Conservation (phyloP, 176 grass and related monocot genomes). For the Echinochloa phyllopogon region DNA sequence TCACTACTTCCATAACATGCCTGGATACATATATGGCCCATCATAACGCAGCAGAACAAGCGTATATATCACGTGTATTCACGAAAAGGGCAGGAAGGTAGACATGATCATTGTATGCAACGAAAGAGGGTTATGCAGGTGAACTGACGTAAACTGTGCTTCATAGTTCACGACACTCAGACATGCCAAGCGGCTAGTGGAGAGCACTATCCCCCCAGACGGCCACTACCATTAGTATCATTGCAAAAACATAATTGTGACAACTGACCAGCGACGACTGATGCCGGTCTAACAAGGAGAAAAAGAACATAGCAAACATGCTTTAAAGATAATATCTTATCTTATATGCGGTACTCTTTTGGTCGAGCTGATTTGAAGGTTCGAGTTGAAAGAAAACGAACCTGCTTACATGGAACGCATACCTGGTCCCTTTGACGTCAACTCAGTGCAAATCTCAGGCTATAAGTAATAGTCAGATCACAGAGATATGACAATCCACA, state of each 20-base stretch:
- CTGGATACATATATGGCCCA: not conserved
- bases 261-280: conserved; percentile 7
- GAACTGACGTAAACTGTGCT: conserved; percentile 22
- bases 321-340: conserved; percentile 24
- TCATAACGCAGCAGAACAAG: not conserved
- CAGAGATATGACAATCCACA: conserved; percentile 5
- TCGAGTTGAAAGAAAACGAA: conserved; percentile 29
- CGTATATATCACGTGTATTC: not conserved
- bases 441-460: conserved; percentile 20
- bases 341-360: conserved; percentile 1
- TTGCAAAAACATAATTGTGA: conserved; percentile 25
- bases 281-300: not conserved
- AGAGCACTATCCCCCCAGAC: not conserved
- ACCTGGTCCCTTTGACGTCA: conserved; percentile 30
- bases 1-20: not conserved
- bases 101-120: conserved; percentile 21
- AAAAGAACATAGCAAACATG: conserved; percentile 14
- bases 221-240: not conserved
- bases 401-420: conserved; percentile 45
- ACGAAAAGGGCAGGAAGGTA: not conserved
- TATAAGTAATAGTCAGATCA: conserved; percentile 30
- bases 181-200: conserved; percentile 9
- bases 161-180: not conserved
- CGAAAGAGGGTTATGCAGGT: not conserved
- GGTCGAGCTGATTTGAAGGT: conserved; percentile 27